Evolutionary conservation across 176 grass and related monocot species (phyloP), one percentile per base, ranked within the genome.

Genomic region (Aegilops umbellulata): DNA sequence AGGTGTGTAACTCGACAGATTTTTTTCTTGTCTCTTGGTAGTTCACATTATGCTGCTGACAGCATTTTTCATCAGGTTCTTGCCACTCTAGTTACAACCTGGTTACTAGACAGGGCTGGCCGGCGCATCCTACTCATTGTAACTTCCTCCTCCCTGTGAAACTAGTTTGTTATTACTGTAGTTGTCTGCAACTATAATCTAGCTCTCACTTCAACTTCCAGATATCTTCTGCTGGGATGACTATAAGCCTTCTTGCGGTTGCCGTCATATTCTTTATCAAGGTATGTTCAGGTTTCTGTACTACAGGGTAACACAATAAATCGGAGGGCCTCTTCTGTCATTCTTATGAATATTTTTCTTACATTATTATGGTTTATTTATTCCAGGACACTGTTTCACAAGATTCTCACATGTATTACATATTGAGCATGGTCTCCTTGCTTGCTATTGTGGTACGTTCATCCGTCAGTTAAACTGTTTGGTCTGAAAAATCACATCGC

Each of bases 41-140:
- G 10, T 61, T 76, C 22, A 27, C 65, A 46, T 74, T 80, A 84
- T 69, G 22, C 66, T 88, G 55, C 57, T 88, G 4, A 77, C 26
- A 64, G 8, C 31, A 69, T 83, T 76, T 17, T 4, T 44, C 8
- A 23, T 73, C 86, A 94, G 97, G 97, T 99, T 84, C 69, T 99
- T 86, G 92, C 97, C 35, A 96, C 94, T 73, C 90, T 89, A 83
- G 53, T 99, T 87, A 99, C 97, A 81, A 99, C 97, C 58, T 90
- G 89, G 85, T 94, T 99, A 36, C 86, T 96, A 71, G 97, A 99
- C 83, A 91, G 86, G 94, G 97, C 97, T 85, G 97, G 94, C 19
- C 88, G 97, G 65, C 87, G 94, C 34, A 92, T 94, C 86, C 92
- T 99, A 73, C 92, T 99, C 80, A 95, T 95, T 77, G 97, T 98